These are phyloP conservation scores for Globisporangium iwayamae DNA, from an alignment of 352 stramenopile genomes.

Conservation along the genomic window DNA sequence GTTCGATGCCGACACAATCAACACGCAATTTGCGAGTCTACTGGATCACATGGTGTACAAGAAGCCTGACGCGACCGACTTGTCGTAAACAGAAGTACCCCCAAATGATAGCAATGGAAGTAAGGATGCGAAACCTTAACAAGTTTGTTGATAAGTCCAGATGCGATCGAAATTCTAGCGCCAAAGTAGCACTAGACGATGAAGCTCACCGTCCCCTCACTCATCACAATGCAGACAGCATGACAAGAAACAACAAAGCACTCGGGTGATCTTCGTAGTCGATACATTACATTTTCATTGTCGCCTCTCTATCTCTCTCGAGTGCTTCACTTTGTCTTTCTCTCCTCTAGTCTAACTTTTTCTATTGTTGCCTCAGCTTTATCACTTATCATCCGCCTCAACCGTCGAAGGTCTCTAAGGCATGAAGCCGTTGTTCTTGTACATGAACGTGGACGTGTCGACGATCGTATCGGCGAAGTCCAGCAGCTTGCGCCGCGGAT, in stretches of 20 bases:
- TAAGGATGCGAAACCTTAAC: background rate
- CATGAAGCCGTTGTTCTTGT: constrained; percentile 57
- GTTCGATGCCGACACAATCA: constrained; percentile 55
- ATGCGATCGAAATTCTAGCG: background rate
- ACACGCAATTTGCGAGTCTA: constrained; percentile 38
- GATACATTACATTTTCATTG: background rate
- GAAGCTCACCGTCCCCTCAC: background rate
- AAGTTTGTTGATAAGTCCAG: background rate
- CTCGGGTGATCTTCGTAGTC: background rate
- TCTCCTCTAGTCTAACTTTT: background rate
- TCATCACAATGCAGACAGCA: background rate
- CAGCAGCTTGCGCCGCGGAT: constrained; percentile 28
- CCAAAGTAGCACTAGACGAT: background rate
- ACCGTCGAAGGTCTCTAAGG: constrained; percentile 7
- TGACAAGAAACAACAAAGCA: background rate
- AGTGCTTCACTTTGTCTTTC: background rate
- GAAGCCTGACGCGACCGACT: constrained; percentile 4
- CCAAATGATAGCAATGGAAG: background rate
- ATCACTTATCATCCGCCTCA: background rate
- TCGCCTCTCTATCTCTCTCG: background rate
- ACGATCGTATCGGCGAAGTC: constrained; percentile 49
- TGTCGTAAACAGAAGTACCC: background rate
- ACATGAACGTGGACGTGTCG: constrained; percentile 66
- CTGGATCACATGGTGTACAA: constrained; percentile 32
- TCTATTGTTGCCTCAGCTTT: background rate